Evolutionary conservation across 2,329 filamentous ascomycete genomes (phyloP).

Genomic region (Akanthomyces lecanii): DNA sequence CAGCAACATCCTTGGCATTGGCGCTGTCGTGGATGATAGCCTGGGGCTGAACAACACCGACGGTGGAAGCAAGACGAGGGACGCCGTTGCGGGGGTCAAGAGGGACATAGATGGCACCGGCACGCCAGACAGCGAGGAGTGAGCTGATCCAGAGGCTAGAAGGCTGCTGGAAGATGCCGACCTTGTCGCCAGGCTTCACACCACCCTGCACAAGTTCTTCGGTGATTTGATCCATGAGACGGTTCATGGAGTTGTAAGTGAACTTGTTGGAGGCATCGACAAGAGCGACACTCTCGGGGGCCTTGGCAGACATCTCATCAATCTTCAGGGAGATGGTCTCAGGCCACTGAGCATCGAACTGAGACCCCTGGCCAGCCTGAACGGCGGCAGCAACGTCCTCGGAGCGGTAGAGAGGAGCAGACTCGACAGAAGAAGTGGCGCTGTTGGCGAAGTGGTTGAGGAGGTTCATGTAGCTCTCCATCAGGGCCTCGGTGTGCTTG

Average conservation of each 20-base stretch:
- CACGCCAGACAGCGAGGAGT: slow-evolving; percentile 37
- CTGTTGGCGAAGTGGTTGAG: slow-evolving; percentile 15
- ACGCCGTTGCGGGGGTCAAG: slow-evolving; percentile 32
- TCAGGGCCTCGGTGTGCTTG: slow-evolving; percentile 15
- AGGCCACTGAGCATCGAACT: slow-evolving; percentile 11
- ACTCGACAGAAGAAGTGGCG: slow-evolving; percentile 30
- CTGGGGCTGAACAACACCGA: slow-evolving; percentile 25
- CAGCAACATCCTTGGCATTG: slow-evolving; percentile 16
- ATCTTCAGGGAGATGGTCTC: slow-evolving; percentile 15
- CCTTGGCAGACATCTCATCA: slow-evolving; percentile 5
- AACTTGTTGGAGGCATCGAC: slow-evolving; percentile 8
- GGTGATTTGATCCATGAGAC: slow-evolving; percentile 12
- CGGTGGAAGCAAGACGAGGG: slow-evolving; percentile 15
- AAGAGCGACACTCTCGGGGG: background rate
- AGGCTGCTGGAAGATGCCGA: slow-evolving; percentile 18
- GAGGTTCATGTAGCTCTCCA: slow-evolving; percentile 20
- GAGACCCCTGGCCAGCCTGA: slow-evolving; percentile 10
- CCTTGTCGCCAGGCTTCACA: slow-evolving; percentile 21
- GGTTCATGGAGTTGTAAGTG: slow-evolving; percentile 11
- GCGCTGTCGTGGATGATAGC: slow-evolving; percentile 21
- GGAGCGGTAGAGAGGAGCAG: slow-evolving; percentile 13
- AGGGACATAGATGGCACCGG: slow-evolving; percentile 37
- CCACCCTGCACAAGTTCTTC: slow-evolving; percentile 15
- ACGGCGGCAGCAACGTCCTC: slow-evolving; percentile 11
- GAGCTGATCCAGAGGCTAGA: slow-evolving; percentile 35